These are phyloP conservation scores for Protomyces inouyei DNA, from an alignment of 1,139 yeast species.

Conservation along the genomic window DNA sequence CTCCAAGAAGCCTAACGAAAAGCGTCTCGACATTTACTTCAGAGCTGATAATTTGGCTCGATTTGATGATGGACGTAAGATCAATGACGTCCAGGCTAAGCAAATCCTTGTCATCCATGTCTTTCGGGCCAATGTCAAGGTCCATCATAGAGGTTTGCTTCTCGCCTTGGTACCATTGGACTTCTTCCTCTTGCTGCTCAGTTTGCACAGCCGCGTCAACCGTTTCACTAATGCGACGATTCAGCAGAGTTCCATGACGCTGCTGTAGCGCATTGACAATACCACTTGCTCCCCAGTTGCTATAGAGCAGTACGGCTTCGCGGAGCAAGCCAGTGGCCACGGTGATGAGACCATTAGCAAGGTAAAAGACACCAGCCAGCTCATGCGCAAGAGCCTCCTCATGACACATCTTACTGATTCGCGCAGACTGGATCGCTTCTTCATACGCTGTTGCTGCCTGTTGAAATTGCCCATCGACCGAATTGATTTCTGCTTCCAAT, in stretches of 20 bases:
- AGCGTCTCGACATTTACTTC: conserved; percentile 32
- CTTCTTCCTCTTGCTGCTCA: background rate
- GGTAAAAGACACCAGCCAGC: conserved; percentile 24
- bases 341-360: conserved; percentile 22
- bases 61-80: conserved; percentile 32
- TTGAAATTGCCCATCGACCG: conserved; percentile 24
- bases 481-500: conserved; percentile 28
- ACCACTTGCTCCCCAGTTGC: conserved; percentile 29
- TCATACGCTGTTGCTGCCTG: conserved; percentile 26
- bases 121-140: background rate
- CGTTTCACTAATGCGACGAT: background rate
- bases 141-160: background rate
- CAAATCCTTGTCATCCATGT: background rate
- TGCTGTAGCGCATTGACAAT: background rate
- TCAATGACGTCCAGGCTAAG: conserved; percentile 32
- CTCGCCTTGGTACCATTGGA: background rate
- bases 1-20: conserved; percentile 31
- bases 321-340: conserved; percentile 23
- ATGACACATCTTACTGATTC: background rate
- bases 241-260: background rate
- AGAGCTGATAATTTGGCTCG: conserved; percentile 32
- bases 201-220: conserved; percentile 3
- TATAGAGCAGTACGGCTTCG: conserved; percentile 9
- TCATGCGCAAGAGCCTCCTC: conserved; percentile 23
- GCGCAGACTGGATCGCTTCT: conserved; percentile 9